These are phyloP conservation scores for Mycena rosella DNA, from an alignment of 768 basidiomycete genomes.

Conservation along the genomic window DNA sequence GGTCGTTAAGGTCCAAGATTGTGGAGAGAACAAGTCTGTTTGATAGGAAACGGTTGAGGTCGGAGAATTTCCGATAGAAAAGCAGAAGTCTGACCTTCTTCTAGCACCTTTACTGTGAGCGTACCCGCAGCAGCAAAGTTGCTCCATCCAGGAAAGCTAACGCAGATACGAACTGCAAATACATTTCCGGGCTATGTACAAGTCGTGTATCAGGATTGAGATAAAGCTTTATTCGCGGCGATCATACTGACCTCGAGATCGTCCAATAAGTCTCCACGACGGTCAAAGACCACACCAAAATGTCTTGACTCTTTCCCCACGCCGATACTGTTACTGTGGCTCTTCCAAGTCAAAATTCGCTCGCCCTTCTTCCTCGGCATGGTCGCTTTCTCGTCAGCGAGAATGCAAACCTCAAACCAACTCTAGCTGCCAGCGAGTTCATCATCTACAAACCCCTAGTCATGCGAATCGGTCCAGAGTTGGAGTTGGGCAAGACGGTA, in stretches of 20 bases:
- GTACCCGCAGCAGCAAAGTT: no score
- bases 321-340: constrained; percentile 7
- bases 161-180: no score
- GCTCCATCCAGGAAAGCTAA: no score
- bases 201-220: no score
- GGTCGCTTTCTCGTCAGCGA: not conserved
- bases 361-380: not conserved
- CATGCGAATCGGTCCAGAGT: constrained; percentile 41
- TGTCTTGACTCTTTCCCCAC: not conserved
- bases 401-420: not conserved
- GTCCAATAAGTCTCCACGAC: constrained; percentile 35
- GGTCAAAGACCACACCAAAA: constrained; percentile 28
- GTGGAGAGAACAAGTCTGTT: no score
- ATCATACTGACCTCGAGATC: constrained; percentile 14
- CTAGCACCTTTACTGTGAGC: no score
- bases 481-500: constrained; percentile 42
- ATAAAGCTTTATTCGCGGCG: no score
- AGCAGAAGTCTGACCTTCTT: no score
- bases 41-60: no score
- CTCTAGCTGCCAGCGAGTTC: constrained; percentile 1
- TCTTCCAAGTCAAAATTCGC: not conserved
- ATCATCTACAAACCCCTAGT: constrained; percentile 43
- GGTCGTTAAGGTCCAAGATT: no score
- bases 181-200: no score
- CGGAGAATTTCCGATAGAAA: no score